Base-by-base conservation (phyloP, 345 rosid species). In the Viola odorata region DNA sequence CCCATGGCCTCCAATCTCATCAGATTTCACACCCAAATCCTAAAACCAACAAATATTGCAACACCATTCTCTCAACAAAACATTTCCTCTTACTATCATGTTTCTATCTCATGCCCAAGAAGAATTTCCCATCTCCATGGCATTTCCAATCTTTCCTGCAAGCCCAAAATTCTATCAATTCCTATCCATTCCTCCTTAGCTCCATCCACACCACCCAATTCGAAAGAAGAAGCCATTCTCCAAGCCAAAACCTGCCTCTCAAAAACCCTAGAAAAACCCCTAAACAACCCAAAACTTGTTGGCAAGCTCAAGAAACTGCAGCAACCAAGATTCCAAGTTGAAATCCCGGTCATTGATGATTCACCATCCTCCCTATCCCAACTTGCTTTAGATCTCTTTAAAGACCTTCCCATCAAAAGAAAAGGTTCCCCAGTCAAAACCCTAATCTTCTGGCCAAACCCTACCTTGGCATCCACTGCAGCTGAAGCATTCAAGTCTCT, bases 181-280 rank as follows among this genome's bases (percentile, higher is more conserved):
- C 64, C 77, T 55, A 75, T 80, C 53, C 76, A 42, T 47, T 67
- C 82, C 42, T 71, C 78, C 41, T 61, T 75, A 13, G 78, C 95
- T 62, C 64, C 83, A 63, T 65, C 91, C 15, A 53, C 67, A 55
- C 84, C 92, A 57, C 89, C 92, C 7, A 45, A 67, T 13, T 77
- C 96, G 62, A 89, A 75, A 73, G 96, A 85, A 77, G 95, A 89
- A 72, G 92, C 98, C 63, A 77, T 89, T 53, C 78, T 74, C 61
- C 91, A 85, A 75, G 92, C 92, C 73, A 89, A 81, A 60, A 86
- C 82, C 68, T 88, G 88, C 71, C 85, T 91, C 76, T 72, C 84
- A 7, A 77, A 80, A 61, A 75, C 85, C 68, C 78, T 86, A 37
- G 72, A 78, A 65, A 91, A 82, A 79, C 89, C 95, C 45, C 82